Percentiles rank a stretch among this genome's conserved stretches.
These are phyloP conservation scores for Amoebophrya sp. DNA, from an alignment of 169 alveolate species.

Conservation along the genomic window DNA sequence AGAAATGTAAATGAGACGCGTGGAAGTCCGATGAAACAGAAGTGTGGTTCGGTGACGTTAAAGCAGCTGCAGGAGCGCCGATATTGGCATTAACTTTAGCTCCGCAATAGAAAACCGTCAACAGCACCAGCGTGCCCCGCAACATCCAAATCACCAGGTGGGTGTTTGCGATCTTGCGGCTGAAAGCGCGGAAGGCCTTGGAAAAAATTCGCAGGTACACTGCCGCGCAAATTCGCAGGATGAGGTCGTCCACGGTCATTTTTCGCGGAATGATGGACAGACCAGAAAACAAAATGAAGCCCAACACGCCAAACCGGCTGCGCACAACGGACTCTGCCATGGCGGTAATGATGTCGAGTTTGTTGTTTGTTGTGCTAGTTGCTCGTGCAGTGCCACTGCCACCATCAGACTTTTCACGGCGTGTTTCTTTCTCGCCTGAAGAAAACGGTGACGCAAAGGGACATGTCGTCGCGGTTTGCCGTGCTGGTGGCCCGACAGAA, in stretches of 20 bases:
- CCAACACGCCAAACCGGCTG: not conserved
- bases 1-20: too few species aligned
- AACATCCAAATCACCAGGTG: not conserved
- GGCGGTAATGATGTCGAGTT: not conserved
- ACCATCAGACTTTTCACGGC: too few species aligned
- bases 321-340: not conserved
- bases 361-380: too few species aligned
- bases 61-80: not conserved
- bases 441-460: too few species aligned
- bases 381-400: too few species aligned
- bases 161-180: not conserved
- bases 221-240: not conserved
- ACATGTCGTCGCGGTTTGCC: too few species aligned
- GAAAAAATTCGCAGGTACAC: not conserved
- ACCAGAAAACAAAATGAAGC: not conserved
- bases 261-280: not conserved
- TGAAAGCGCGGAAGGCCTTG: not conserved
- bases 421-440: too few species aligned
- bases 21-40: not conserved
- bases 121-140: not conserved
- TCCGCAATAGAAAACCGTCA: not conserved
- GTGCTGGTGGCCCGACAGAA: too few species aligned
- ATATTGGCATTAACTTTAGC: not conserved
- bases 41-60: not conserved
- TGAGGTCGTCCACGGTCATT: not conserved